Conservation (phyloP, 2,329 filamentous ascomycete species). For the Ceratocystis ficicola region DNA sequence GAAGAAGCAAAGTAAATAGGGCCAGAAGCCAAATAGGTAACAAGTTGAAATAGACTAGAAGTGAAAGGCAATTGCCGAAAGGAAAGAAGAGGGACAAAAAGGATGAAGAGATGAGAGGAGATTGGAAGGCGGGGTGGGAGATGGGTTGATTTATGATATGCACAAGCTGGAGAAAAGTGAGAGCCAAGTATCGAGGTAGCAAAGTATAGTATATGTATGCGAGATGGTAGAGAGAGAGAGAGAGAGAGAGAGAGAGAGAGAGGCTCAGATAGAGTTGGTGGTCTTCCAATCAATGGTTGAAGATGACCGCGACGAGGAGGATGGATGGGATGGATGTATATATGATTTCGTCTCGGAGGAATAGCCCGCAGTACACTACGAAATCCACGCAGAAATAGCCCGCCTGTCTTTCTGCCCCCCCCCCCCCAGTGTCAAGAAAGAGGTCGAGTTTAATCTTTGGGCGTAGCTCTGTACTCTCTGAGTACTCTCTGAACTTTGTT, state of each 20-base stretch:
- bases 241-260: background rate
- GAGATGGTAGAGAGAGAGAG: background rate
- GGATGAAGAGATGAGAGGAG: background rate
- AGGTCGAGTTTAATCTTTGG: background rate
- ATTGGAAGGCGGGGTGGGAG: constrained; percentile 9
- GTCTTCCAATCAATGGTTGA: constrained; percentile 2
- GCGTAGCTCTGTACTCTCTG: background rate
- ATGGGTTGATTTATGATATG: constrained; percentile 6
- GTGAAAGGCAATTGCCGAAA: constrained; percentile 9
- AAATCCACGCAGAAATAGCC: background rate
- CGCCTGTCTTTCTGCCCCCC: background rate
- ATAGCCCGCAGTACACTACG: background rate
- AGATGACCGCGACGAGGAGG: background rate
- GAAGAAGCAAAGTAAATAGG: background rate
- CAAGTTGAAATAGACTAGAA: background rate
- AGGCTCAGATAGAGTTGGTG: constrained; percentile 11
- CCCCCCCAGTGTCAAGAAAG: background rate
- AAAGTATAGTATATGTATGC: constrained; percentile 5
- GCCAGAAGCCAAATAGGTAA: background rate
- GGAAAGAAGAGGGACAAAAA: background rate
- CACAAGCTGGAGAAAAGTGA: background rate
- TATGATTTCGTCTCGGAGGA: constrained; percentile 9
- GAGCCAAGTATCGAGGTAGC: background rate
- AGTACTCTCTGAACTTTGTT: constrained; percentile 1
- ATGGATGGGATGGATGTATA: constrained; percentile 7